Evolutionary conservation across 1,284 basidiomycete genomes (phyloP).

Genomic region (Hemileia vastatrix): DNA sequence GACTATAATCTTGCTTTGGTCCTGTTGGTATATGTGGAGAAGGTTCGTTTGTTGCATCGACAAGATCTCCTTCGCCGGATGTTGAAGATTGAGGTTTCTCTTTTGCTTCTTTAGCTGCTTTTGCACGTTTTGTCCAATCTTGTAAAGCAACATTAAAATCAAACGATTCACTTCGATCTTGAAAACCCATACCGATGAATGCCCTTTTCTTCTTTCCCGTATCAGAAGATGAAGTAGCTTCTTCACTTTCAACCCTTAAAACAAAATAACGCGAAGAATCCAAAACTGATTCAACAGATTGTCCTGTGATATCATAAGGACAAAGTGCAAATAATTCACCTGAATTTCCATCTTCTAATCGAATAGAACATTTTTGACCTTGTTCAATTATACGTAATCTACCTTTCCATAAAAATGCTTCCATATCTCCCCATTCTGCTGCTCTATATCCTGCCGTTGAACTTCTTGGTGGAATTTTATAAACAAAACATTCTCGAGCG

Average conservation of each 20-base stretch:
- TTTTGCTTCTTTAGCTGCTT: slow-evolving; percentile 54
- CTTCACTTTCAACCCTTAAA: slow-evolving; percentile 62
- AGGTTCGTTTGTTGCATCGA: slow-evolving; percentile 49
- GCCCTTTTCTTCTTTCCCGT: slow-evolving; percentile 75
- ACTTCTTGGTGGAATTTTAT: slow-evolving; percentile 70
- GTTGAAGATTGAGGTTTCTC: slow-evolving; percentile 38
- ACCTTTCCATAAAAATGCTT: slow-evolving; percentile 74
- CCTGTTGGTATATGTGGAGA: slow-evolving; percentile 51
- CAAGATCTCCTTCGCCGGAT: slow-evolving; percentile 33
- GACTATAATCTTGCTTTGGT: slow-evolving; percentile 83
- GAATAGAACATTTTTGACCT: slow-evolving; percentile 51
- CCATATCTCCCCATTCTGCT: slow-evolving; percentile 70
- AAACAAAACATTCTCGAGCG: slow-evolving; percentile 71
- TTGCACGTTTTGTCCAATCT: slow-evolving; percentile 73
- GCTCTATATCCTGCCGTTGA: slow-evolving; percentile 74
- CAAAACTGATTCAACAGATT: slow-evolving; percentile 83
- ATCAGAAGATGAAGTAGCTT: slow-evolving; percentile 47
- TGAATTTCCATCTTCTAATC: slow-evolving; percentile 64
- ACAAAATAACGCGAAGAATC: slow-evolving; percentile 96
- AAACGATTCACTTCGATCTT: slow-evolving; percentile 79
- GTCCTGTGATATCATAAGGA: slow-evolving; percentile 67
- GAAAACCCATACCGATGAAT: slow-evolving; percentile 87
- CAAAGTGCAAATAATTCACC: slow-evolving; percentile 82
- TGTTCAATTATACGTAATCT: slow-evolving; percentile 70
- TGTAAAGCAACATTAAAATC: slow-evolving; percentile 93